Evolutionary conservation across 495 filamentous ascomycete species (phyloP).

Genomic region (Darksidea phi): DNA sequence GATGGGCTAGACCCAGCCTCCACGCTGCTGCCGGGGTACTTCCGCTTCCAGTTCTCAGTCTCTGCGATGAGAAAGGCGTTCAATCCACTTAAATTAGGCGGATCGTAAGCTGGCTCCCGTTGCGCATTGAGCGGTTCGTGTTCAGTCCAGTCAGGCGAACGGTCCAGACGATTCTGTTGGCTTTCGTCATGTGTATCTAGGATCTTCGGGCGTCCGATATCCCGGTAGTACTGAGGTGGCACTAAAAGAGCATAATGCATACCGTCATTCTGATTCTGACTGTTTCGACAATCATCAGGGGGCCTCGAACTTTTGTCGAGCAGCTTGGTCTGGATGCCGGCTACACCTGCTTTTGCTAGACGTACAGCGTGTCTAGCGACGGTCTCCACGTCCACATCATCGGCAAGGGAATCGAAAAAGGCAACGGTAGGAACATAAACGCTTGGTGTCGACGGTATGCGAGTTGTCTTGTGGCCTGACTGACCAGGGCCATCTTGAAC

Average conservation of each 20-base stretch:
- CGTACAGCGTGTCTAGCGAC: slow-evolving; percentile 75
- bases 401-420: slow-evolving; percentile 41
- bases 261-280: too few species aligned
- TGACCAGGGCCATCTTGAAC: too few species aligned
- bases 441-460: too few species aligned
- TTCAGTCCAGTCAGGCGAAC: background rate
- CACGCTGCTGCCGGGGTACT: too few species aligned
- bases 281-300: too few species aligned
- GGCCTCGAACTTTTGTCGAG: too few species aligned
- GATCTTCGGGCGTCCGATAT: background rate
- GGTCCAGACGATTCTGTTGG: background rate
- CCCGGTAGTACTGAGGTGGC: background rate
- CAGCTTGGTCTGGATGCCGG: slow-evolving; percentile 57
- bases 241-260: too few species aligned
- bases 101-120: background rate
- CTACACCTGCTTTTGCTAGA: slow-evolving; percentile 76
- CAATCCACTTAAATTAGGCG: background rate
- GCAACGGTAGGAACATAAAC: slow-evolving; percentile 45
- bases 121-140: background rate
- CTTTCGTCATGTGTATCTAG: background rate
- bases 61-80: background rate
- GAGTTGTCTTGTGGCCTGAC: too few species aligned
- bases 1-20: too few species aligned
- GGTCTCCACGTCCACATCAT: slow-evolving; percentile 65
- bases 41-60: slow-evolving; percentile 1